These are phyloP conservation scores for Torulaspora delbrueckii DNA, from an alignment of 805 yeast species.

Conservation along the genomic window DNA sequence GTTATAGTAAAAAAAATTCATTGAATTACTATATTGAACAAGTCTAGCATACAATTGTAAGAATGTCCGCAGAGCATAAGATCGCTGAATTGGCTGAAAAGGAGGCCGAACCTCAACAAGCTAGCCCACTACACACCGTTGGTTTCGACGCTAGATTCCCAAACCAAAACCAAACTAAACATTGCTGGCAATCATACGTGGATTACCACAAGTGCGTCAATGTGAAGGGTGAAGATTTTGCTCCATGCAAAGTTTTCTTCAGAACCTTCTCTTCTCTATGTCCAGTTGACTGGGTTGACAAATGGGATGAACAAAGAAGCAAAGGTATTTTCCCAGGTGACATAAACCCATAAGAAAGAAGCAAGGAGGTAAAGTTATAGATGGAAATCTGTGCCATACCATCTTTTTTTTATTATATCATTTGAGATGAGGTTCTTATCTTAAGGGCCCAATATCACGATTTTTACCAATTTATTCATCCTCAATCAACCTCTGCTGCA, in stretches of 20 bases:
- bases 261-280: slow-evolving; percentile 83
- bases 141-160: slow-evolving; percentile 94
- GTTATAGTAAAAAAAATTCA: not conserved
- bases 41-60: not conserved
- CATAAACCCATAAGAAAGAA: slow-evolving; percentile 33
- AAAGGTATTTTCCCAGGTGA: slow-evolving; percentile 54
- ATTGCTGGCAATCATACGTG: slow-evolving; percentile 96
- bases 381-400: not conserved
- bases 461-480: not conserved
- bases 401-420: slow-evolving; percentile 1
- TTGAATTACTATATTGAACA: not conserved
- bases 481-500: not conserved
- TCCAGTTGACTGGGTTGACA: slow-evolving; percentile 79
- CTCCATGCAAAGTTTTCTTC: slow-evolving; percentile 94
- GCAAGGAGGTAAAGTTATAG: not conserved
- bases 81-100: slow-evolving; percentile 17
- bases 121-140: slow-evolving; percentile 53
- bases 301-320: slow-evolving; percentile 83
- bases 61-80: slow-evolving; percentile 11
- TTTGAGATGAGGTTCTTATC: not conserved
- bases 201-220: slow-evolving; percentile 97
- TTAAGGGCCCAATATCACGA: not conserved
- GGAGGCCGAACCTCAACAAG: slow-evolving; percentile 21
- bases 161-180: slow-evolving; percentile 94
- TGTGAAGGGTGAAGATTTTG: slow-evolving; percentile 96